Conservation (phyloP, 1,284 basidiomycete species). For the Cutaneotrichosporon dermatis region DNA sequence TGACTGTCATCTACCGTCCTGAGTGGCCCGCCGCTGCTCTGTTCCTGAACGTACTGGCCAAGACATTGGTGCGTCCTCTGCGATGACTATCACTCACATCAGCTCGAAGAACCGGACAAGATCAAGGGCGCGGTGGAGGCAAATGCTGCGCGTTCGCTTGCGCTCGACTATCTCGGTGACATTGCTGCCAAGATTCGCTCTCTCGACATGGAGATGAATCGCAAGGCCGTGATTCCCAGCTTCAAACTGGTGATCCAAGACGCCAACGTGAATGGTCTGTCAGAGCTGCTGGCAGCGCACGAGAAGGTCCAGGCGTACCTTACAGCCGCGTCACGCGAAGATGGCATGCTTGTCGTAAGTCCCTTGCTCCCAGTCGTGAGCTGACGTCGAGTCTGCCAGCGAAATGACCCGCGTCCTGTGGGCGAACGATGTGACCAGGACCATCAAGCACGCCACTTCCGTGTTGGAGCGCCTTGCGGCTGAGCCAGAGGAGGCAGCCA, state of each 20-base stretch:
- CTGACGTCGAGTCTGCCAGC: conserved; percentile 23
- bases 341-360: conserved; percentile 31
- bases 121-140: conserved; percentile 67
- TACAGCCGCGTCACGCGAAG: conserved; percentile 26
- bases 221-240: conserved; percentile 46
- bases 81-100: conserved; percentile 10
- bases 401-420: conserved; percentile 36
- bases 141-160: conserved; percentile 77
- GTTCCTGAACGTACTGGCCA: conserved; percentile 69
- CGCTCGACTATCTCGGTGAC: conserved; percentile 87
- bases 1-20: conserved; percentile 85
- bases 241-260: conserved; percentile 66
- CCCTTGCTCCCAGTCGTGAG: neutral
- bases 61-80: conserved; percentile 64
- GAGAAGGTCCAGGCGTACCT: conserved; percentile 53
- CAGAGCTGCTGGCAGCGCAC: conserved; percentile 54
- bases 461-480: conserved; percentile 29
- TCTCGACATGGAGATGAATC: conserved; percentile 35
- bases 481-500: conserved; percentile 26
- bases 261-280: conserved; percentile 56
- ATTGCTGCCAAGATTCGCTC: conserved; percentile 76
- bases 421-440: conserved; percentile 36
- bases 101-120: conserved; percentile 76
- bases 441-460: conserved; percentile 23
- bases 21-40: conserved; percentile 94